These are phyloP conservation scores for Arthrocladium fulminans DNA, from an alignment of 2,329 filamentous ascomycete genomes.

Conservation along the genomic window DNA sequence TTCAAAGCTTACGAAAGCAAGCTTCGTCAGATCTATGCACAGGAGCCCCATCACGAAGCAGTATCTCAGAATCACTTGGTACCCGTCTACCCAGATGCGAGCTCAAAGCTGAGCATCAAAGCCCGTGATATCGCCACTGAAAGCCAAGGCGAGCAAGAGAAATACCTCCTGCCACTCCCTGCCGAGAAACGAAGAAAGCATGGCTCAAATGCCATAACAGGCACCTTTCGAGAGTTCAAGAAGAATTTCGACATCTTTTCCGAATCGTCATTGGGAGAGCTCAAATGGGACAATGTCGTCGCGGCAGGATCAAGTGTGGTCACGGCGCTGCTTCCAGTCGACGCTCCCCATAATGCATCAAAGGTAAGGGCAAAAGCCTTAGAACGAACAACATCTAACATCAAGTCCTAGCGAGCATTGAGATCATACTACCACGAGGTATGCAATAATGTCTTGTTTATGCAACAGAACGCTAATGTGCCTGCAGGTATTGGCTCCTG, in stretches of 20 bases:
- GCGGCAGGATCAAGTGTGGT: constrained; percentile 73
- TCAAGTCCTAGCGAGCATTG: constrained; percentile 21
- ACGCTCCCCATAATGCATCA: constrained; percentile 50
- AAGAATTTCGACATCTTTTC: constrained; percentile 75
- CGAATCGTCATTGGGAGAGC: constrained; percentile 63
- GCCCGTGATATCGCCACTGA: constrained; percentile 29
- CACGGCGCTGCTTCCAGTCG: constrained; percentile 66
- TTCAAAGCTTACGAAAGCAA: constrained; percentile 32
- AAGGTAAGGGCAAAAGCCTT: constrained; percentile 34
- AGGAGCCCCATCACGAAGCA: constrained; percentile 28
- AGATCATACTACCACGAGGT: constrained; percentile 68
- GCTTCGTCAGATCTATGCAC: constrained; percentile 32
- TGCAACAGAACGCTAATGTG: not conserved
- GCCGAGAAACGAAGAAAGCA: constrained; percentile 50
- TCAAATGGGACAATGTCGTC: constrained; percentile 76
- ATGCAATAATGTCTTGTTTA: not conserved
- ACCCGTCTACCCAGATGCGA: constrained; percentile 27
- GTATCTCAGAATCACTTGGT: constrained; percentile 27
- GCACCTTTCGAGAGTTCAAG: constrained; percentile 60
- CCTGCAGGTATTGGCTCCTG: constrained; percentile 57
- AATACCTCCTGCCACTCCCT: constrained; percentile 29
- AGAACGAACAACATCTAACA: constrained; percentile 1
- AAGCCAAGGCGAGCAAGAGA: constrained; percentile 24
- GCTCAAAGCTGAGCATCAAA: constrained; percentile 24
- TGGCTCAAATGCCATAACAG: constrained; percentile 60